Percentiles rank a stretch among this genome's conserved stretches.
phyloP scores from a whole-genome alignment of 805 yeast genomes.

The Candida michaelii region DNA sequence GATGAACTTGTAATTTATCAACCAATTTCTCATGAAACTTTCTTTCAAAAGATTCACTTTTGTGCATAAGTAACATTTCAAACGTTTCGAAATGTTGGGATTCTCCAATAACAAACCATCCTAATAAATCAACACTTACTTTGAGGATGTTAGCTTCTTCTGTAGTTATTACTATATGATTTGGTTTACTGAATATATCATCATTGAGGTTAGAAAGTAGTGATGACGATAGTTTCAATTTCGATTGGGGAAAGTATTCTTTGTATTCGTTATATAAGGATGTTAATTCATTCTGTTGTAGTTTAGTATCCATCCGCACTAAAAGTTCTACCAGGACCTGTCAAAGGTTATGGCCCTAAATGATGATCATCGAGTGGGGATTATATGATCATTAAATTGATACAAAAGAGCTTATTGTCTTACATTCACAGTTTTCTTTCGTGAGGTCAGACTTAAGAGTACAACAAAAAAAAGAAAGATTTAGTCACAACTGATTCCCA shows the following conservation, averaged over 20 bases:
- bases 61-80: conserved; percentile 29
- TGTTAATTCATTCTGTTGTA: conserved; percentile 18
- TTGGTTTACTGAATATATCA: conserved; percentile 2
- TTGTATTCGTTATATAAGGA: conserved; percentile 22
- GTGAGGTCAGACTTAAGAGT: not conserved
- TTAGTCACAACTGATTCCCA: conserved; percentile 49
- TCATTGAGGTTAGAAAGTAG: conserved; percentile 5
- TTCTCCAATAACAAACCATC: conserved; percentile 26
- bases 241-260: conserved; percentile 17
- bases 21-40: conserved; percentile 21
- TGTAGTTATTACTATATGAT: conserved; percentile 15
- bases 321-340: not conserved
- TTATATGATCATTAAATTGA: too few relatives aligned
- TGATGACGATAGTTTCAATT: conserved; percentile 1
- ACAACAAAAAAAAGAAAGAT: conserved; percentile 13
- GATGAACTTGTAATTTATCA: conserved; percentile 17
- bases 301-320: conserved; percentile 8
- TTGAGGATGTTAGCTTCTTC: conserved; percentile 14
- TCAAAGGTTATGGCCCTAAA: too few relatives aligned
- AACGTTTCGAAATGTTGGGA: conserved; percentile 26
- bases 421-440: too few relatives aligned
- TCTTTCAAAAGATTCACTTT: conserved; percentile 22
- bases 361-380: too few relatives aligned
- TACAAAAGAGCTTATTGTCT: too few relatives aligned
- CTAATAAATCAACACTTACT: conserved; percentile 25